Conservation (phyloP, 2,329 filamentous ascomycete species). For the Furcasterigmium sp. region DNA sequence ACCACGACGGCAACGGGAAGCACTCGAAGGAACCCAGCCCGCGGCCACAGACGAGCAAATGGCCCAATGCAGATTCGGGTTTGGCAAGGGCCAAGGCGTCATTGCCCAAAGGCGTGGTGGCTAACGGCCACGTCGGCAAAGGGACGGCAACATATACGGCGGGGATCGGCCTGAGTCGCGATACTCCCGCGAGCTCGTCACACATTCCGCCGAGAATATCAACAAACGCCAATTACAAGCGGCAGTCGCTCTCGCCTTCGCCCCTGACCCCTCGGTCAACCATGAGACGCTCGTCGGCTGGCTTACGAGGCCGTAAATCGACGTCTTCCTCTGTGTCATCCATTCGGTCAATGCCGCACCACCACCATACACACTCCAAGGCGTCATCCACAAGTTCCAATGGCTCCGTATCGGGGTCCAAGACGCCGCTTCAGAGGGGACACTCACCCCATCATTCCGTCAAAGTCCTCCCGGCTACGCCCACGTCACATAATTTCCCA, state of each 20-base stretch:
- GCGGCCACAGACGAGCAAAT: slow-evolving; percentile 56
- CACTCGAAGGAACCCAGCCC: slow-evolving; percentile 48
- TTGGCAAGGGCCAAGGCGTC: slow-evolving; percentile 31
- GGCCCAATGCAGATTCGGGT: slow-evolving; percentile 35
- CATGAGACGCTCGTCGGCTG: slow-evolving; percentile 75
- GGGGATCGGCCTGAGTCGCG: background rate
- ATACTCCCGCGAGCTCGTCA: slow-evolving; percentile 16
- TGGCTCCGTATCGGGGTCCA: slow-evolving; percentile 63
- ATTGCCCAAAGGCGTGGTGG: slow-evolving; percentile 45
- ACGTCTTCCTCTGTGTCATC: slow-evolving; percentile 94
- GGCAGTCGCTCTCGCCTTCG: slow-evolving; percentile 79
- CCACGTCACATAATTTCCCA: slow-evolving; percentile 69
- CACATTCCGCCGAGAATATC: slow-evolving; percentile 25
- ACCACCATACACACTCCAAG: slow-evolving; percentile 85
- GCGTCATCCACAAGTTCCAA: slow-evolving; percentile 88
- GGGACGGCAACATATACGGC: slow-evolving; percentile 5
- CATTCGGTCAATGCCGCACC: slow-evolving; percentile 83
- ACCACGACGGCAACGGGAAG: slow-evolving; percentile 33
- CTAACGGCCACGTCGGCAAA: slow-evolving; percentile 42
- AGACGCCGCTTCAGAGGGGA: slow-evolving; percentile 56
- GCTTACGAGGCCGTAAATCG: slow-evolving; percentile 86
- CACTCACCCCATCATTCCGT: slow-evolving; percentile 84
- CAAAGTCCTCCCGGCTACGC: slow-evolving; percentile 91
- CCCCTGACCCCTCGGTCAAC: slow-evolving; percentile 85
- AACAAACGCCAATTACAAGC: slow-evolving; percentile 49